Base-by-base conservation (phyloP, 2,329 filamentous ascomycete genomes). In the Lithohypha guttulata region DNA sequence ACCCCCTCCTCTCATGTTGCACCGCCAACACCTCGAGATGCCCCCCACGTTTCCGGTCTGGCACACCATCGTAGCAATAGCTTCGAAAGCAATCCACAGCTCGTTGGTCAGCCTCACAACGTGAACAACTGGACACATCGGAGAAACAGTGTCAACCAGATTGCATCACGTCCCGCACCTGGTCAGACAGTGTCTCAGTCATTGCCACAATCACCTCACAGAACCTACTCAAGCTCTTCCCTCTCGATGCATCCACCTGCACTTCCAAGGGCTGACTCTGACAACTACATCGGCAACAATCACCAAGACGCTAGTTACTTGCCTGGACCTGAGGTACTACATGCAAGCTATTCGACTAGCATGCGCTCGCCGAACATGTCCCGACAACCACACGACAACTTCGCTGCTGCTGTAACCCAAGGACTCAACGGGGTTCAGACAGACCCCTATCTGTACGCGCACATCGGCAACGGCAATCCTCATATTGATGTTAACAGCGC, bases 401-500 rank as follows among this genome's bases (percentile, higher is more conserved):
- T 51, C 40, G 47, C 50, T 28, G 46, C 53, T 10, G 52, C 47
- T 2, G 49, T 56, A 3, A 51, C 53, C 7, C 51, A 53, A 35
- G 51, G 49, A 14, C 39, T 62, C 17, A 44, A 42, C 23, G 41
- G 47, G 2, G 39, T 41, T 3, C 26, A 41, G 8, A 41, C 26
- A n/a, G 49, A 50, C 36, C 38, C 36, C 3, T 51, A 47, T 31
- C 41, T 48, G 6, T 51, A 51, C 32, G 18, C 39, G 3, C 11
- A 46, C 15, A 31, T 51, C 18, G 45, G 42, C 23, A 40, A 36
- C 11, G 39, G 41, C 28, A 50, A 47, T 38, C 42, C 54, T 15
- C 50, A 53, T 20, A 54, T 62, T 10, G 63, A 65, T 32, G 52
- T 59, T 13, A 55, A 59, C 36, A 52, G 55, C 9, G 52, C 55